Percentiles rank a stretch among this genome's conserved stretches.
Conservation (phyloP, 352 stramenopile genomes). For the Phytophthora capsici region DNA sequence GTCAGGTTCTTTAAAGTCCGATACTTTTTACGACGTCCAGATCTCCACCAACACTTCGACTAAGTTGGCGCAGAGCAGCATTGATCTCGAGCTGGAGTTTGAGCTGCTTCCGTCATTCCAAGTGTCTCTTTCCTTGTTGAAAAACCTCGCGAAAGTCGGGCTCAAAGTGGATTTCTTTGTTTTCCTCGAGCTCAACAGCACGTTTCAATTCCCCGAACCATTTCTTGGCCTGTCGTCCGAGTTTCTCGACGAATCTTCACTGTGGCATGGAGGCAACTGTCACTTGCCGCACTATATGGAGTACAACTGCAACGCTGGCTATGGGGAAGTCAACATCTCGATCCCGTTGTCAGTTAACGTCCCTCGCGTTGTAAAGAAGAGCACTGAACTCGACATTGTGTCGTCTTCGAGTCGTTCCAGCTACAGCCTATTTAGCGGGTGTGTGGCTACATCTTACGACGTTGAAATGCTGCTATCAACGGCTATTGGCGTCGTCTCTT, state of each 20-base stretch:
- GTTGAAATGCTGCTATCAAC: conserved; percentile 29
- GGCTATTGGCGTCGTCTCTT: conserved; percentile 2
- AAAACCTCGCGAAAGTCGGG: conserved; percentile 20
- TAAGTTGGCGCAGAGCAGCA: conserved; percentile 32
- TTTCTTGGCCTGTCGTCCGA: conserved; percentile 20
- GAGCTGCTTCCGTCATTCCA: conserved; percentile 29
- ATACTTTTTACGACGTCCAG: conserved; percentile 27
- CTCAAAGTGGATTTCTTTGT: conserved; percentile 30
- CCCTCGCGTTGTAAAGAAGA: conserved; percentile 11
- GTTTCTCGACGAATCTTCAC: conserved; percentile 27
- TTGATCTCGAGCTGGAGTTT: conserved; percentile 27
- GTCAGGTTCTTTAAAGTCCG: conserved; percentile 21
- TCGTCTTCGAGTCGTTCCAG: conserved; percentile 24
- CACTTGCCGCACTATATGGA: conserved; percentile 37
- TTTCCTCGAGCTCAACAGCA: conserved; percentile 34
- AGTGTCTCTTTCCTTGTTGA: conserved; percentile 27
- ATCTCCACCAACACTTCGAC: conserved; percentile 29
- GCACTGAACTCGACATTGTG: conserved; percentile 14
- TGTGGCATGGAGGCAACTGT: conserved; percentile 32
- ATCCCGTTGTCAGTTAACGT: conserved; percentile 21
- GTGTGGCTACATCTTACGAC: conserved; percentile 33
- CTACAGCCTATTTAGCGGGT: conserved; percentile 34
- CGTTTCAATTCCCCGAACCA: conserved; percentile 25
- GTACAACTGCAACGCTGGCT: conserved; percentile 38
- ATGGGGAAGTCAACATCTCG: conserved; percentile 37